These are phyloP conservation scores for Penicillium atrosanguineum DNA, from an alignment of 495 filamentous ascomycete genomes.

Conservation along the genomic window DNA sequence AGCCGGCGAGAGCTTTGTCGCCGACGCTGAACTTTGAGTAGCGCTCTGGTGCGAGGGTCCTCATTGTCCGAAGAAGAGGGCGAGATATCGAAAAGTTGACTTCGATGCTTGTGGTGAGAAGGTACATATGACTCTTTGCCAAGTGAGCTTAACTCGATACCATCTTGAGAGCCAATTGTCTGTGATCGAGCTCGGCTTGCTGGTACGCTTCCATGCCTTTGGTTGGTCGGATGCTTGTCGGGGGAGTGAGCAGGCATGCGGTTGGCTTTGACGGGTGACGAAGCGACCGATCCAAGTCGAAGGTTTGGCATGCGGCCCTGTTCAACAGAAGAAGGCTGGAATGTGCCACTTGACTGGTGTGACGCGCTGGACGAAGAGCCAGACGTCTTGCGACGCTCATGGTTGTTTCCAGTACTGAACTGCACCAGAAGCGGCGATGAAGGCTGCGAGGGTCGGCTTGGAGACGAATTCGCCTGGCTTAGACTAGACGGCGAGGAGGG, in stretches of 20 bases:
- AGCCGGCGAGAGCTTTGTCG: conserved; percentile 88
- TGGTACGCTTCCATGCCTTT: conserved; percentile 45
- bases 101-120: conserved; percentile 83
- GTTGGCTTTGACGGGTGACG: conserved; percentile 74
- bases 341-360: conserved; percentile 67
- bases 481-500: conserved; percentile 81
- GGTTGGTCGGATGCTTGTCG: conserved; percentile 43
- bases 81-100: conserved; percentile 93
- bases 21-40: conserved; percentile 89
- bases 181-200: conserved; percentile 75
- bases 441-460: conserved; percentile 83
- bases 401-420: conserved; percentile 76
- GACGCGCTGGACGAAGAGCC: conserved; percentile 83
- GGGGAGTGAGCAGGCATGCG: conserved; percentile 56
- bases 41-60: conserved; percentile 82
- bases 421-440: conserved; percentile 92
- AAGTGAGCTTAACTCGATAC: conserved; percentile 57
- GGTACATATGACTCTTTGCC: conserved; percentile 66
- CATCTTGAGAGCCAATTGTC: conserved; percentile 92
- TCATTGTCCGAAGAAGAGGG: conserved; percentile 98
- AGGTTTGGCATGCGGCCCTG: conserved; percentile 37
- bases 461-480: conserved; percentile 79
- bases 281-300: conserved; percentile 64
- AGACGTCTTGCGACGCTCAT: conserved; percentile 74
- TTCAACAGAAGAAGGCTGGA: conserved; percentile 74